These are phyloP conservation scores for Theileria annulata DNA, from an alignment of 169 alveolate species.

Conservation along the genomic window DNA sequence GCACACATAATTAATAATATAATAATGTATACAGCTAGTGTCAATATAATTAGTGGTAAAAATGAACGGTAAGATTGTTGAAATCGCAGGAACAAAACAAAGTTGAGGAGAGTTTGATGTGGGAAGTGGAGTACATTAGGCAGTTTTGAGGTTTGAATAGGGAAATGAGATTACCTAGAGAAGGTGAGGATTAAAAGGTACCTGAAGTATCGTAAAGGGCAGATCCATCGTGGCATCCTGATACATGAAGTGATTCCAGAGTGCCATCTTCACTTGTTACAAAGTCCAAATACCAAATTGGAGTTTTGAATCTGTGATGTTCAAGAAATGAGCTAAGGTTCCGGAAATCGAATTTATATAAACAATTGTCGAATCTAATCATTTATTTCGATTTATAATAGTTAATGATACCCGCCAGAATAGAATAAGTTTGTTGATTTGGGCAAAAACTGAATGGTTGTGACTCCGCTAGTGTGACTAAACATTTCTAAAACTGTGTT, in stretches of 20 bases:
- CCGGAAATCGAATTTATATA: slow-evolving; percentile 33
- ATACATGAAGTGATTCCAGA: slow-evolving; percentile 22
- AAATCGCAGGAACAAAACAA: slow-evolving; percentile 19
- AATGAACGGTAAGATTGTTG: slow-evolving; percentile 20
- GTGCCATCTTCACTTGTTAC: background rate
- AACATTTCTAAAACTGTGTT: background rate
- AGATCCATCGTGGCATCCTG: slow-evolving; percentile 63
- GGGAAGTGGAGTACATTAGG: slow-evolving; percentile 34
- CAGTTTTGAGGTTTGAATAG: slow-evolving; percentile 11
- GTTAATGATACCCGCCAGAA: slow-evolving; percentile 42
- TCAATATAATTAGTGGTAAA: slow-evolving; percentile 19
- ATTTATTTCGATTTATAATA: too few species aligned
- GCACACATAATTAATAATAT: background rate
- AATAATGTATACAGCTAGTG: too few species aligned
- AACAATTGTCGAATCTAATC: slow-evolving; percentile 38
- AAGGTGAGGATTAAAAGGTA: background rate
- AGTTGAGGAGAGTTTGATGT: background rate
- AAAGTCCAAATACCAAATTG: slow-evolving; percentile 59
- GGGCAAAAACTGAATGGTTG: slow-evolving; percentile 38
- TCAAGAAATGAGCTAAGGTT: slow-evolving; percentile 28
- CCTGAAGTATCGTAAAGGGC: slow-evolving; percentile 22
- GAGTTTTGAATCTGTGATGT: background rate
- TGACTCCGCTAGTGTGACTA: slow-evolving; percentile 48
- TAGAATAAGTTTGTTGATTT: slow-evolving; percentile 14
- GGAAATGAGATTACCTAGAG: background rate